Conservation (phyloP, 306 rosid genomes). For the Quercus wislizeni region DNA sequence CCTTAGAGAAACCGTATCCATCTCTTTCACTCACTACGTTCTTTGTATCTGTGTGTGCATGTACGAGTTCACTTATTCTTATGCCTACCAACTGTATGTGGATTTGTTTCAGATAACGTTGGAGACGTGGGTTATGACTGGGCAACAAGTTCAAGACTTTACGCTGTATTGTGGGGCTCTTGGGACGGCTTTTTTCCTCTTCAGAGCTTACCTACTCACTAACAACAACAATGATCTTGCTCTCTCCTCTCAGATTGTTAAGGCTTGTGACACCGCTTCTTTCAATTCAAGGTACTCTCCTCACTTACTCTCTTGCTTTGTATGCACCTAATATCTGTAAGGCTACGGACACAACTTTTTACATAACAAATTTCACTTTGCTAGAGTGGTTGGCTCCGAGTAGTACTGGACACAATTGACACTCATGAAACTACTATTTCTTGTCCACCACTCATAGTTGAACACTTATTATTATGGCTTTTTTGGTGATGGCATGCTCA, state of each 20-base stretch:
- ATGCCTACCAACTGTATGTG: conserved; percentile 30
- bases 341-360: too few species aligned
- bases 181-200: conserved; percentile 67
- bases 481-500: background rate
- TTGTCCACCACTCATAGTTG: too few species aligned
- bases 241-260: conserved; percentile 54
- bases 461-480: too few species aligned
- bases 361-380: too few species aligned
- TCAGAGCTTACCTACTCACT: conserved; percentile 51
- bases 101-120: conserved; percentile 48
- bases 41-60: background rate
- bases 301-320: background rate
- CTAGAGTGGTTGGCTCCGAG: too few species aligned
- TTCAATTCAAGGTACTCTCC: conserved; percentile 41
- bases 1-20: conserved; percentile 64
- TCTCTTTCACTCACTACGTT: background rate
- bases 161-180: conserved; percentile 68
- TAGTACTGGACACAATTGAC: too few species aligned
- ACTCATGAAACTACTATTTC: too few species aligned
- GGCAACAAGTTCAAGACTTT: conserved; percentile 45
- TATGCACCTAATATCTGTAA: background rate
- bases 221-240: conserved; percentile 44
- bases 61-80: too few species aligned
- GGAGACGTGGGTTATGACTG: conserved; percentile 56
- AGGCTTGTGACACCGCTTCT: conserved; percentile 70